Evolutionary conservation across 805 yeast genomes (phyloP).

Genomic region (Cephaloascus fragrans): DNA sequence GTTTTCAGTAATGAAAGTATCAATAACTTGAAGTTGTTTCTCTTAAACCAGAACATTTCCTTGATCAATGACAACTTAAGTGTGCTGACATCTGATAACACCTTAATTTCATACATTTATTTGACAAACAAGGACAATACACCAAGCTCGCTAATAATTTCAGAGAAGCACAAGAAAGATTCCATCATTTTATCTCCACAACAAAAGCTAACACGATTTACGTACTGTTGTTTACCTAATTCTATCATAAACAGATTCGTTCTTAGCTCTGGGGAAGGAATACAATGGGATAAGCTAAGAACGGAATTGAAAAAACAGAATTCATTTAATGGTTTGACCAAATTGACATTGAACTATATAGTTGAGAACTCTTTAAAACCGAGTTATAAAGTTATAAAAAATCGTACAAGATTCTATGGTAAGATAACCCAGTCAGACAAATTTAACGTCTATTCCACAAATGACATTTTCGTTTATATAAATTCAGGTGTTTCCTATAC

Average conservation of each 20-base stretch:
- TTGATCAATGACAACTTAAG: background rate
- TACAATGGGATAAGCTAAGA: no score
- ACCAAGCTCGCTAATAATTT: background rate
- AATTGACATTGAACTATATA: slow-evolving; percentile 18
- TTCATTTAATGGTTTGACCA: slow-evolving; percentile 10
- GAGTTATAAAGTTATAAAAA: background rate
- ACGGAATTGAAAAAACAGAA: background rate
- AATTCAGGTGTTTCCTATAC: background rate
- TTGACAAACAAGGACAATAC: background rate
- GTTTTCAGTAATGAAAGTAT: background rate
- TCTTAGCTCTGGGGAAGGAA: background rate
- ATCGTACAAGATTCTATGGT: background rate
- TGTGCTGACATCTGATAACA: background rate
- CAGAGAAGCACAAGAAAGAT: background rate
- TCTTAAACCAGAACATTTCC: background rate
- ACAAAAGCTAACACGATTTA: background rate
- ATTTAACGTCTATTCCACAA: background rate
- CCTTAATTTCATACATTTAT: background rate
- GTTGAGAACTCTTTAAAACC: slow-evolving; percentile 18
- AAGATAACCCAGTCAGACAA: background rate
- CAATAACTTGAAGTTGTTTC: background rate
- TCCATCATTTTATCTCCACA: background rate
- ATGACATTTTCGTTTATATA: background rate
- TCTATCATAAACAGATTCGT: background rate
- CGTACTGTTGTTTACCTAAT: background rate